Percentiles rank a stretch among this genome's conserved stretches.
These are phyloP conservation scores for Talaromyces wortmannii DNA, from an alignment of 495 filamentous ascomycete genomes.

Conservation along the genomic window DNA sequence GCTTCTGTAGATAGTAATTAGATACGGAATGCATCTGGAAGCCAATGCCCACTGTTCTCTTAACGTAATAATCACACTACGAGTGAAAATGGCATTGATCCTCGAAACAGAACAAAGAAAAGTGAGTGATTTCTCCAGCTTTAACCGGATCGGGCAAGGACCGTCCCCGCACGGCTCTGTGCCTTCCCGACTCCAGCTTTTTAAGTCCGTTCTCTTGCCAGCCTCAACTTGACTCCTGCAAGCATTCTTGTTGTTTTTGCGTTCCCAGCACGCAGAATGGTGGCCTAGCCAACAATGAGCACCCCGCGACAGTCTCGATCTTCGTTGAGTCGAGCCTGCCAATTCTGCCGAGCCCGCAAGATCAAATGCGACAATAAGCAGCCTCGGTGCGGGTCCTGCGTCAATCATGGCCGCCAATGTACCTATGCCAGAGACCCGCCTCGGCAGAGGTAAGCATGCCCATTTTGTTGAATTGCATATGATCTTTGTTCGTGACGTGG, in stretches of 20 bases:
- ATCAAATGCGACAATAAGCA: slow-evolving; percentile 6
- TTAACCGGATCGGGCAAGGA: too few species aligned
- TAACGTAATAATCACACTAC: too few species aligned
- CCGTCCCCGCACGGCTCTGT: too few species aligned
- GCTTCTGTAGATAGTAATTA: too few species aligned
- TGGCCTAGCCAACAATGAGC: not conserved
- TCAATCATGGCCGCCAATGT: slow-evolving; percentile 4
- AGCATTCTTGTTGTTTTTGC: not conserved
- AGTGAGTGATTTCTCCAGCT: too few species aligned
- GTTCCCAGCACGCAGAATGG: not conserved
- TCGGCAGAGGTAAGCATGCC: slow-evolving; percentile 4
- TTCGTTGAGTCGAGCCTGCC: not conserved
- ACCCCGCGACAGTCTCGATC: not conserved
- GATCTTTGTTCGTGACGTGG: not conserved
- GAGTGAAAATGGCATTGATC: too few species aligned
- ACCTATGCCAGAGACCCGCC: slow-evolving; percentile 4
- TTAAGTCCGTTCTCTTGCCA: not conserved
- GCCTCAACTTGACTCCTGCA: not conserved
- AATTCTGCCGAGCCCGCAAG: not conserved
- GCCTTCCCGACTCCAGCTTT: too few species aligned
- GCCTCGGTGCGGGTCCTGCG: slow-evolving; percentile 3
- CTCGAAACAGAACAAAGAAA: too few species aligned
- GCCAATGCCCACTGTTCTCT: too few species aligned
- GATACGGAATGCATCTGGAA: too few species aligned
- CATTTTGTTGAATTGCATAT: not conserved